phyloP scores from a whole-genome alignment of 768 basidiomycete species.

The Mycena albidolilacea region DNA sequence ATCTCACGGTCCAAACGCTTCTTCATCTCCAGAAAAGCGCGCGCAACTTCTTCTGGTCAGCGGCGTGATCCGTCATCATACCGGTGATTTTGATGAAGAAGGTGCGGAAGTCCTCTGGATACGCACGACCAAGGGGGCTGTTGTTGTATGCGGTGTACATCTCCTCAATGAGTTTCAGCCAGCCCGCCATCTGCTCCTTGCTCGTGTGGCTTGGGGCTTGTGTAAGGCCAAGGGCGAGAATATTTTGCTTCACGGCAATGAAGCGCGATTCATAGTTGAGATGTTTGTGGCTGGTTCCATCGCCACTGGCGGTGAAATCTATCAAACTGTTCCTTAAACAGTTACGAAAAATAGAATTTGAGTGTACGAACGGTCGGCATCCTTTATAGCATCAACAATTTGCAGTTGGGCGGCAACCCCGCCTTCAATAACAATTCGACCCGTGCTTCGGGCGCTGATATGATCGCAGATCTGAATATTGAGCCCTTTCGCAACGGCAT shows the following conservation, averaged over 20 bases:
- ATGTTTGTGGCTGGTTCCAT: slow-evolving; percentile 40
- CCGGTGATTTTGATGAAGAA: slow-evolving; percentile 35
- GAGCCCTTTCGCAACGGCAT: slow-evolving; percentile 19
- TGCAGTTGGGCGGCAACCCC: slow-evolving; percentile 41
- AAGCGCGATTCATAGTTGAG: slow-evolving; percentile 42
- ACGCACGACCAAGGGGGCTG: slow-evolving; percentile 10
- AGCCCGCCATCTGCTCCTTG: slow-evolving; percentile 40
- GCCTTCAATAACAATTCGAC: slow-evolving; percentile 39
- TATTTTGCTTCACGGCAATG: slow-evolving; percentile 16
- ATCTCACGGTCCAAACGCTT: slow-evolving; percentile 16
- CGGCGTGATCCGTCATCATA: slow-evolving; percentile 43
- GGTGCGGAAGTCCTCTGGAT: not conserved
- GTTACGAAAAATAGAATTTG: not conserved
- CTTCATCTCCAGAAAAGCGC: slow-evolving; percentile 22
- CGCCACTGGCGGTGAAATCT: slow-evolving; percentile 33
- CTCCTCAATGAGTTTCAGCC: slow-evolving; percentile 36
- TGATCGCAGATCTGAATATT: slow-evolving; percentile 14
- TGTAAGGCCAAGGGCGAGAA: slow-evolving; percentile 31
- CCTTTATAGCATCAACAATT: slow-evolving; percentile 35
- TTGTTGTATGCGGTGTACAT: slow-evolving; percentile 35
- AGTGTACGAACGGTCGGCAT: slow-evolving; percentile 35
- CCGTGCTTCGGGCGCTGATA: slow-evolving; percentile 38
- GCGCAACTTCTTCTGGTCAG: slow-evolving; percentile 43
- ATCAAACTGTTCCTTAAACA: not conserved
- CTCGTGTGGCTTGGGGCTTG: slow-evolving; percentile 40